phyloP scores from a whole-genome alignment of 352 stramenopile species.

The Blastocystis sp. region DNA sequence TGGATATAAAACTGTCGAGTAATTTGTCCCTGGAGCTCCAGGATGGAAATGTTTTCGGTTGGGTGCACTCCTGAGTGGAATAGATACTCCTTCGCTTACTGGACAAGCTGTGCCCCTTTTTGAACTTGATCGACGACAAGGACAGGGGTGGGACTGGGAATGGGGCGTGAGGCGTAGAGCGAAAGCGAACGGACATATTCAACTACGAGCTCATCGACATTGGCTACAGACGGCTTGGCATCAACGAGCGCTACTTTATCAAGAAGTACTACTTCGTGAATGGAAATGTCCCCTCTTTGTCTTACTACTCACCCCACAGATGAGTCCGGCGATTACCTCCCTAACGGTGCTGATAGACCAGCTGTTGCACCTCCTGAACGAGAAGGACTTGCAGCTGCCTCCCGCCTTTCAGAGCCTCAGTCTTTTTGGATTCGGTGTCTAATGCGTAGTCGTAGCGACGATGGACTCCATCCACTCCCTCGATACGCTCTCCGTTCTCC shows the following conservation, averaged over 20 bases:
- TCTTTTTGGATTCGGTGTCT: not conserved
- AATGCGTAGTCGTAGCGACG: not conserved
- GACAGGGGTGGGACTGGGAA: not conserved
- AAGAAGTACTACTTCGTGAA: constrained; percentile 62
- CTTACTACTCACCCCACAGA: not conserved
- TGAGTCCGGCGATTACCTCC: constrained; percentile 41
- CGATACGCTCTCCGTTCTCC: not conserved
- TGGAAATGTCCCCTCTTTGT: constrained; percentile 17
- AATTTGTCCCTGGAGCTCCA: constrained; percentile 33
- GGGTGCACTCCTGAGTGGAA: not conserved
- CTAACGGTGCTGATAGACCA: constrained; percentile 13
- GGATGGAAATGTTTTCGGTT: constrained; percentile 28
- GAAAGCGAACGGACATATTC: not conserved
- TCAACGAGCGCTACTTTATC: constrained; percentile 22
- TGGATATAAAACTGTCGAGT: constrained; percentile 32
- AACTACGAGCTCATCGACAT: constrained; percentile 40
- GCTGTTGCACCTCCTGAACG: constrained; percentile 10
- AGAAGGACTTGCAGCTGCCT: not conserved
- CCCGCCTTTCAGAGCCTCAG: constrained; percentile 4
- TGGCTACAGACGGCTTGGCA: constrained; percentile 14
- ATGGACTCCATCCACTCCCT: not conserved
- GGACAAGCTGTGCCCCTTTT: constrained; percentile 48
- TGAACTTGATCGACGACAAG: not conserved
- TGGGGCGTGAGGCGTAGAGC: not conserved
- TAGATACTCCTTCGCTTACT: constrained; percentile 51